Conservation (phyloP, 345 rosid genomes). For the Psidium guajava region DNA sequence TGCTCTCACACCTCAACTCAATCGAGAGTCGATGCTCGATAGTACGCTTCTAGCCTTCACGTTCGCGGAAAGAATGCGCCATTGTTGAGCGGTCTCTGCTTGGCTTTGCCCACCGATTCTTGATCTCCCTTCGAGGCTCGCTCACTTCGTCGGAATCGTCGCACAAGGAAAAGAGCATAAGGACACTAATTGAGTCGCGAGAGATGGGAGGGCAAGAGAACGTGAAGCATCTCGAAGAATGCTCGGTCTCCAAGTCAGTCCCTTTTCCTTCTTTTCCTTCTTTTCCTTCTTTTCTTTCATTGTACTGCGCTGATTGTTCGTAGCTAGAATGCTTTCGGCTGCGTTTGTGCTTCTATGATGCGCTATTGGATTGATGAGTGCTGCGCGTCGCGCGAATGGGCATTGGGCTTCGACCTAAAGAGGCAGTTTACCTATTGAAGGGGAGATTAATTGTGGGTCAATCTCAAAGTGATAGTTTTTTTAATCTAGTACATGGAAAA, state of each 20-base stretch:
- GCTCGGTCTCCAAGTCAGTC: slow-evolving; percentile 65
- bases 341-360: neutral
- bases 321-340: neutral
- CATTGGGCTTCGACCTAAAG: neutral
- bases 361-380: neutral
- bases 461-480: neutral
- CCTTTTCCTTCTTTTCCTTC: neutral
- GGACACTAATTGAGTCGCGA: neutral
- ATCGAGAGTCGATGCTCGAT: neutral
- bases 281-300: neutral
- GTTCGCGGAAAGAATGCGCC: neutral
- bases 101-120: neutral
- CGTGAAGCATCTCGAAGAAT: slow-evolving; percentile 63
- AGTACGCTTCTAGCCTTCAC: neutral
- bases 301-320: neutral
- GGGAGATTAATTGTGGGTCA: neutral
- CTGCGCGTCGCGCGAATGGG: neutral
- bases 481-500: neutral
- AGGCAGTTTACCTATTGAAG: neutral
- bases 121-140: neutral
- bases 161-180: neutral
- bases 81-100: neutral
- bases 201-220: slow-evolving; percentile 40
- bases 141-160: neutral
- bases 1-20: neutral